Percentiles rank a stretch among this genome's conserved stretches.
Conservation (phyloP, 148 eudicot genomes). For the Talinum fruticosum region DNA sequence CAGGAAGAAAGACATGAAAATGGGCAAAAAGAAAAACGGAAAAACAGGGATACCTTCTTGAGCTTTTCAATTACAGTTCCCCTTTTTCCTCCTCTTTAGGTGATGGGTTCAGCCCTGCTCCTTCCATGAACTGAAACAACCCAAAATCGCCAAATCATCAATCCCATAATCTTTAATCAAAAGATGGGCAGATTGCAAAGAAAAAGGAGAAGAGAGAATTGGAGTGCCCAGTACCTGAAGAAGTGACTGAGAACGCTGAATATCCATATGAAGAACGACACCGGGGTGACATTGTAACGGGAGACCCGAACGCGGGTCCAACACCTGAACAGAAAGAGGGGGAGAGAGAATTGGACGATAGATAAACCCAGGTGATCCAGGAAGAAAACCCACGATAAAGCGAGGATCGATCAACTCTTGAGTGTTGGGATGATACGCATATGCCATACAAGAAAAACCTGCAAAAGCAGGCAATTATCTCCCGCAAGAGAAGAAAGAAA, state of each 20-base stretch:
- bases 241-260: conserved; percentile 31
- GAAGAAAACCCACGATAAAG: background rate
- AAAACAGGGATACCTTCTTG: conserved; percentile 31
- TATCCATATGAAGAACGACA: conserved; percentile 24
- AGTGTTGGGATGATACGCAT: background rate
- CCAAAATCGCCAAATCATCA: conserved; percentile 4
- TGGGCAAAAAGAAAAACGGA: background rate
- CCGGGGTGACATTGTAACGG: background rate
- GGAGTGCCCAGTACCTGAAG: conserved; percentile 22
- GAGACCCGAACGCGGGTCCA: conserved; percentile 1
- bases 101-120: conserved; percentile 49
- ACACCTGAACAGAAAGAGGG: conserved; percentile 19
- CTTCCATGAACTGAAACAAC: conserved; percentile 36
- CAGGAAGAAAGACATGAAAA: background rate
- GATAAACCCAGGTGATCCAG: background rate
- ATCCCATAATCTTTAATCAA: background rate
- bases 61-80: conserved; percentile 40
- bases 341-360: background rate
- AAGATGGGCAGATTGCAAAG: background rate
- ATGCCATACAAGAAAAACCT: background rate
- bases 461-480: too few relatives aligned
- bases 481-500: background rate
- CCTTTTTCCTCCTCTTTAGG: conserved; percentile 44
- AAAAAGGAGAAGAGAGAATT: background rate
- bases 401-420: background rate